These are phyloP conservation scores for Trichoderma cornu-damae DNA, from an alignment of 2,329 filamentous ascomycete species.

Conservation along the genomic window DNA sequence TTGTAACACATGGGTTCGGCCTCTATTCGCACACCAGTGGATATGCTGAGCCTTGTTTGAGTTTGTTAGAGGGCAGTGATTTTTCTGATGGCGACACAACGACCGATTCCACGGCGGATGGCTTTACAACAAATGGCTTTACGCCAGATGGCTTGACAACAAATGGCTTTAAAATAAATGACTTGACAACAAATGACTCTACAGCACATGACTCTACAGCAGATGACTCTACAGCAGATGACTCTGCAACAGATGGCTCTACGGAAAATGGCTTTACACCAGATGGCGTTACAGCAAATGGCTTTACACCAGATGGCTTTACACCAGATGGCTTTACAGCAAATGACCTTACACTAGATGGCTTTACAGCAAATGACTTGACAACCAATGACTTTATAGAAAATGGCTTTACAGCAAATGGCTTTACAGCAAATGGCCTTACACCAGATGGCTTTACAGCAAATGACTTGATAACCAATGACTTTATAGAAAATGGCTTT, in stretches of 20 bases:
- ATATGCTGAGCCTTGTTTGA: not conserved
- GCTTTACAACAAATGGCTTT: not conserved
- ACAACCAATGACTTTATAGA: not conserved
- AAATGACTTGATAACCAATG: not conserved
- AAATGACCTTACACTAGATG: not conserved
- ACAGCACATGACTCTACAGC: not conserved
- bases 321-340: not conserved
- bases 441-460: not conserved
- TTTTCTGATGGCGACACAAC: not conserved
- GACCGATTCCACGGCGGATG: not conserved
- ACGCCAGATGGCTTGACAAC: no score
- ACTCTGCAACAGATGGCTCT: no score
- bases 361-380: not conserved
- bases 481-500: not conserved
- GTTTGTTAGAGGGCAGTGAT: not conserved
- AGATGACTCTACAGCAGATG: not conserved
- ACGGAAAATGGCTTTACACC: not conserved
- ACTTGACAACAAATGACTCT: not conserved
- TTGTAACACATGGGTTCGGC: not conserved
- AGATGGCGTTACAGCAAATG: not conserved
- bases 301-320: not conserved
- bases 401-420: not conserved
- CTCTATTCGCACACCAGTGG: not conserved
- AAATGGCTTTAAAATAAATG: no score
- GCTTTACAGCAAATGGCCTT: not conserved